Base-by-base conservation (phyloP, 1,284 basidiomycete species). In the Porogramme epimiltina region DNA sequence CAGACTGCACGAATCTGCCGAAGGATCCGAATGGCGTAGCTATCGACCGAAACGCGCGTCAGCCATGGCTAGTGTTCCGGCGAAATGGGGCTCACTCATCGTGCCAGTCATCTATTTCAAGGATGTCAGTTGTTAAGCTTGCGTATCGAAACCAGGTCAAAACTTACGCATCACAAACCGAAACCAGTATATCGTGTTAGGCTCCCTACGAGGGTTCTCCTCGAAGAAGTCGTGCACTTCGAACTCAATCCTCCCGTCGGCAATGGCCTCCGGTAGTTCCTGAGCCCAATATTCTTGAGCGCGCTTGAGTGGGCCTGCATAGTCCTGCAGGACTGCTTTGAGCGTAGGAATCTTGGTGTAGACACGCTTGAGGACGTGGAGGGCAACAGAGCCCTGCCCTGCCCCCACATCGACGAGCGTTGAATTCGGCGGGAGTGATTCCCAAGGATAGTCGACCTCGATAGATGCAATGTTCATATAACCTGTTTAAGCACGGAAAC, bases 351-450 rank as follows among this genome's bases (percentile, higher is more conserved):
- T 31, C 39, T 39, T 31, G 16, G 22, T 37, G 38, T 47, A 47
- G 13, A 47, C 38, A 20, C 31, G 38, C 46, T 28, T 31, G n/a
- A 47, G 46, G 28, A 47, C 20, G 46, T 47, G 46, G 38, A 47
- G 37, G 3, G 46, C 39, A 19, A 47, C 46, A 5, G 38, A 31
- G 19, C 46, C 46, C 46, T 47, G 46, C 20, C 46, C 46, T 8
- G 26, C 38, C 16, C 46, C 46, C 16, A 47, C 46, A 25, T 47
- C 46, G 26, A 47, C 46, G 39, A 47, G 33, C 18, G 46, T 47
- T 19, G 46, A 40, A 5, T 41, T 26, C 38, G 46, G 39, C 26
- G 46, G 39, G 39, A 47, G 38, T 4, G 46, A 20, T n/a, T 18
- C 39, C 46, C 46, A 47, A 6, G 46, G 46, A 28, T 41, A 47